Conservation (phyloP, 768 basidiomycete species). For the Leccinum truebloodii region DNA sequence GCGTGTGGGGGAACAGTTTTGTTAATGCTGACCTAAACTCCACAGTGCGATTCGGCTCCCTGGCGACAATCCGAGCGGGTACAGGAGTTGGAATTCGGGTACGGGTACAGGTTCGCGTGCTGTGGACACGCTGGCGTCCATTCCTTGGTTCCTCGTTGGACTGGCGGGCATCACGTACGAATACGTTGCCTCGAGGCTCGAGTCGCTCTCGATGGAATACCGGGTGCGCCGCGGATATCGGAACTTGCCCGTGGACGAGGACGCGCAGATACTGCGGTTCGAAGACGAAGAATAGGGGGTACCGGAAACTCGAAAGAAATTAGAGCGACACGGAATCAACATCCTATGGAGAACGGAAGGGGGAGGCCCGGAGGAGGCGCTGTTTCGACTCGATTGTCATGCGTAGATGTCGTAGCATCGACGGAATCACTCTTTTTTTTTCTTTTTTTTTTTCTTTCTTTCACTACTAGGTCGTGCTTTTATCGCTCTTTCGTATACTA, state of each 20-base stretch:
- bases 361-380: background rate
- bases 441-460: background rate
- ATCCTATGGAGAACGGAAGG: background rate
- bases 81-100: slow-evolving; percentile 9
- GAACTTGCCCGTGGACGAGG: slow-evolving; percentile 80
- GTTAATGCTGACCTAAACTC: slow-evolving; percentile 8
- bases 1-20: background rate
- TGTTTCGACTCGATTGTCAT: background rate
- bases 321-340: background rate
- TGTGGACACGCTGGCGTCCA: slow-evolving; percentile 76
- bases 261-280: slow-evolving; percentile 83
- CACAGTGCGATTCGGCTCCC: slow-evolving; percentile 77
- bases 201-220: slow-evolving; percentile 39
- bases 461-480: background rate
- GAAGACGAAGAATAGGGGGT: slow-evolving; percentile 64
- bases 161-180: slow-evolving; percentile 73
- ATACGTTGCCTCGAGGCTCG: slow-evolving; percentile 53
- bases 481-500: background rate
- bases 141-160: slow-evolving; percentile 90
- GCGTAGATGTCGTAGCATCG: background rate
- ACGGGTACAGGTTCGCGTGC: slow-evolving; percentile 42
- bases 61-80: slow-evolving; percentile 39
- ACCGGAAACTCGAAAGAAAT: no score
- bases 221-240: slow-evolving; percentile 67
- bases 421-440: background rate